Conservation (phyloP, 306 rosid genomes). For the Hippophae rhamnoides region DNA sequence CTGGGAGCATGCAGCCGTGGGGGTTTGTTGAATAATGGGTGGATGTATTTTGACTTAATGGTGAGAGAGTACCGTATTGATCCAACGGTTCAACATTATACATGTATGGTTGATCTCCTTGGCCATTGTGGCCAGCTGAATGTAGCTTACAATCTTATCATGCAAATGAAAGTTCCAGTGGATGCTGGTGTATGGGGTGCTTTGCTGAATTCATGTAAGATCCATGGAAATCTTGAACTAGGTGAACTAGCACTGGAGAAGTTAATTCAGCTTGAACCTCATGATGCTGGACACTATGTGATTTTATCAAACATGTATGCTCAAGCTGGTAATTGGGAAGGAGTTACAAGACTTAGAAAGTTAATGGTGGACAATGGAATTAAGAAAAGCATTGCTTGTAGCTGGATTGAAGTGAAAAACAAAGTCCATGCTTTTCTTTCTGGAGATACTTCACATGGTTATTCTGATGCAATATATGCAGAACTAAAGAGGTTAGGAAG, state of each 20-base stretch:
- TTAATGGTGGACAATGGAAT: constrained; percentile 49
- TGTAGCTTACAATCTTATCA: constrained; percentile 22
- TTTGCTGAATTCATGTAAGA: constrained; percentile 24
- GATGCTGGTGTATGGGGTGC: constrained; percentile 30
- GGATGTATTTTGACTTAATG: constrained; percentile 20
- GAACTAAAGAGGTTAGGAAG: constrained; percentile 53
- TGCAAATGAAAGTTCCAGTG: constrained; percentile 21
- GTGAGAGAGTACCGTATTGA: constrained; percentile 15
- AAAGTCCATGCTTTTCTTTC: constrained; percentile 54
- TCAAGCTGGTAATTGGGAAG: constrained; percentile 72
- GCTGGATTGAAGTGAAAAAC: constrained; percentile 73
- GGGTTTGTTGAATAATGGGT: constrained; percentile 21
- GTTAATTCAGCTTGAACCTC: constrained; percentile 53
- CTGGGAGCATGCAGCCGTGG: constrained; percentile 26
- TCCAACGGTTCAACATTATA: constrained; percentile 29
- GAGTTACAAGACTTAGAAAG: constrained; percentile 55
- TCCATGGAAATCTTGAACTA: constrained; percentile 20
- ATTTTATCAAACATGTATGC: constrained; percentile 72
- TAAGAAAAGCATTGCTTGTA: constrained; percentile 63
- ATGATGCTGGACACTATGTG: constrained; percentile 62
- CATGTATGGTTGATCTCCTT: constrained; percentile 30
- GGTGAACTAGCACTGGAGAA: constrained; percentile 41
- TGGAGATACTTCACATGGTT: constrained; percentile 54
- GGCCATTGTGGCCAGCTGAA: constrained; percentile 23
- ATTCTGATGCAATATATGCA: constrained; percentile 48